Conservation (phyloP, 1,284 basidiomycete species). For the Termitomyces sp. region DNA sequence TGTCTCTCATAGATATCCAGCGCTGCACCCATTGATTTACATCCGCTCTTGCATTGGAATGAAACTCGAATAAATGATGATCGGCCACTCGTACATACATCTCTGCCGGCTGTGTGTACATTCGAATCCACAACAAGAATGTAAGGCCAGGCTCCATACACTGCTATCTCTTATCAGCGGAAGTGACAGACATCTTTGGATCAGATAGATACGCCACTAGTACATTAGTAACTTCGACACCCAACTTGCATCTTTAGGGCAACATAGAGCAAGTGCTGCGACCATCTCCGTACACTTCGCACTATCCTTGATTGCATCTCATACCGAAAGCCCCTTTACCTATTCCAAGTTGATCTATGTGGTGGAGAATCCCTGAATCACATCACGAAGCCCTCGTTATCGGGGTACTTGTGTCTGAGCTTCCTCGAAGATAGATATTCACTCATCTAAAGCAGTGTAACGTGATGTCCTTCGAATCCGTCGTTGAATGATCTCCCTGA, state of each 20-base stretch:
- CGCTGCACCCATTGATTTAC: not conserved
- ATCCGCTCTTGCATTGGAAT: not conserved
- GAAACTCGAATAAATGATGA: constrained; percentile 1
- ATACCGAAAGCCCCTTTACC: not conserved
- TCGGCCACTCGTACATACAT: not conserved
- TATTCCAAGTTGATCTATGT: not conserved
- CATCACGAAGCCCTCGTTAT: not conserved
- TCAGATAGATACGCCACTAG: not conserved
- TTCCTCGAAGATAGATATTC: not conserved
- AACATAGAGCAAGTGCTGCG: not conserved
- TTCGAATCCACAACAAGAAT: not conserved
- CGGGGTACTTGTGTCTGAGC: not conserved
- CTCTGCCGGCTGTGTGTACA: not conserved
- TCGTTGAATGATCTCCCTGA: not conserved
- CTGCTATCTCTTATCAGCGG: not conserved
- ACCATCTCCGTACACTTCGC: not conserved
- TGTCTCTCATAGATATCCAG: not conserved
- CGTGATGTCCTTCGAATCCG: not conserved
- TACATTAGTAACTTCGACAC: not conserved
- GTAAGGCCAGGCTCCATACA: not conserved
- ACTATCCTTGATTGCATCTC: not conserved
- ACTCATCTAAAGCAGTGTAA: not conserved
- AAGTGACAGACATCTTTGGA: not conserved
- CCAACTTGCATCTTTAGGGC: not conserved
- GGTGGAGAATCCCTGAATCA: not conserved